These are phyloP conservation scores for Monosporascus sp. DNA, from an alignment of 2,329 filamentous ascomycete genomes.

Conservation along the genomic window DNA sequence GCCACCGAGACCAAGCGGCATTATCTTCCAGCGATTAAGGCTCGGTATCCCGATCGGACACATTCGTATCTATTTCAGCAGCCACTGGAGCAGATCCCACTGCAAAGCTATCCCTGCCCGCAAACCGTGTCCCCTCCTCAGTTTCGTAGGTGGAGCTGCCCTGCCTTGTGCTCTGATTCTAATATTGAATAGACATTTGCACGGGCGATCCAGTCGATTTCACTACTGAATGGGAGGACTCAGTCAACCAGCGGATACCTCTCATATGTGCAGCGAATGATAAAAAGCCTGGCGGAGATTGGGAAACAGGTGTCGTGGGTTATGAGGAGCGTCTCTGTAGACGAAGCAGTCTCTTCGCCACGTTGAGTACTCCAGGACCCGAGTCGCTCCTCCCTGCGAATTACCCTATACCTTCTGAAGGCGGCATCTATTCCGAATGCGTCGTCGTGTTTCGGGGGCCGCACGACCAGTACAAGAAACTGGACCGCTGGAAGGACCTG, in stretches of 20 bases:
- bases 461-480: conserved; percentile 57
- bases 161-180: conserved; percentile 12
- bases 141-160: conserved; percentile 33
- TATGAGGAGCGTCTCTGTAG: conserved; percentile 71
- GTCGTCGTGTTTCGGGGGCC: conserved; percentile 72
- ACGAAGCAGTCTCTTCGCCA: conserved; percentile 67
- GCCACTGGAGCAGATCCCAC: conserved; percentile 41
- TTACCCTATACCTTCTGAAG: conserved; percentile 67
- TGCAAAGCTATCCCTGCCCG: conserved; percentile 30
- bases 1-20: conserved; percentile 67
- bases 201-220: conserved; percentile 55
- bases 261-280: conserved; percentile 74
- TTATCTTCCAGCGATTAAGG: conserved; percentile 61
- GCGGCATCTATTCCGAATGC: conserved; percentile 64
- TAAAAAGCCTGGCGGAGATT: conserved; percentile 71
- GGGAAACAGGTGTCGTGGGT: conserved; percentile 60
- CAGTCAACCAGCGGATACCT: conserved; percentile 43
- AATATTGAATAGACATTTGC: conserved; percentile 37
- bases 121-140: conserved; percentile 33
- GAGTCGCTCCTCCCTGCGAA: conserved; percentile 42
- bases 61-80: conserved; percentile 55
- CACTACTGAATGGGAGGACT: conserved; percentile 53
- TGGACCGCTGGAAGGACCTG: conserved; percentile 52
- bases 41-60: conserved; percentile 46
- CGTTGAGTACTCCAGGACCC: conserved; percentile 57